These are phyloP conservation scores for Neurospora sp. DNA, from an alignment of 495 filamentous ascomycete species.

Conservation along the genomic window DNA sequence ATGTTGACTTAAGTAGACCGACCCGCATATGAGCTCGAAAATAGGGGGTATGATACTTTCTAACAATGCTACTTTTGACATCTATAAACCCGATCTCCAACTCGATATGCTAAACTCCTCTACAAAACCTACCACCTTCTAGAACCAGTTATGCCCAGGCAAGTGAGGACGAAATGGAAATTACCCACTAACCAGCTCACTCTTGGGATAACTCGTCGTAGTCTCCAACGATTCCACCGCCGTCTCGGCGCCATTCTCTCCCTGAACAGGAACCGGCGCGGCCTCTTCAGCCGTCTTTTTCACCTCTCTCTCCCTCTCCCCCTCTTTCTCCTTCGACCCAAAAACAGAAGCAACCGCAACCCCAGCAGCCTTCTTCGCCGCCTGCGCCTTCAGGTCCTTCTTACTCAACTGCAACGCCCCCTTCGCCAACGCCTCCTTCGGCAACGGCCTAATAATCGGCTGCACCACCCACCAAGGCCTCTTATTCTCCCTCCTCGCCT, in stretches of 20 bases:
- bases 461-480: slow-evolving; percentile 91
- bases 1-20: background rate
- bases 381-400: slow-evolving; percentile 35
- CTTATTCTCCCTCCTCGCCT: slow-evolving; percentile 57
- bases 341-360: slow-evolving; percentile 3
- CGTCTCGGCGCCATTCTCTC: background rate
- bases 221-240: slow-evolving; percentile 6
- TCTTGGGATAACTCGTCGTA: slow-evolving; percentile 10
- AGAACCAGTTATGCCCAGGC: background rate
- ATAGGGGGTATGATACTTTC: background rate
- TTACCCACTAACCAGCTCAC: slow-evolving; percentile 20
- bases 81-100: background rate
- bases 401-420: slow-evolving; percentile 61
- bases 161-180: background rate
- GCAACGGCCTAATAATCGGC: slow-evolving; percentile 78
- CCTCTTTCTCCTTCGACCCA: slow-evolving; percentile 9
- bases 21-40: background rate
- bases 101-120: background rate
- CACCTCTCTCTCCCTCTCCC: slow-evolving; percentile 4
- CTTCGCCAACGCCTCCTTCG: slow-evolving; percentile 76
- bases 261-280: background rate
- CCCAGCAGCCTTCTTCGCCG: slow-evolving; percentile 10
- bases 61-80: background rate
- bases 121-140: background rate
- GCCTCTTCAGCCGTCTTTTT: slow-evolving; percentile 14